Evolutionary conservation across 73 alveolate genomes (phyloP), one percentile per base, ranked within the genome.

Genomic region (Paramecium pentaurelia): DNA sequence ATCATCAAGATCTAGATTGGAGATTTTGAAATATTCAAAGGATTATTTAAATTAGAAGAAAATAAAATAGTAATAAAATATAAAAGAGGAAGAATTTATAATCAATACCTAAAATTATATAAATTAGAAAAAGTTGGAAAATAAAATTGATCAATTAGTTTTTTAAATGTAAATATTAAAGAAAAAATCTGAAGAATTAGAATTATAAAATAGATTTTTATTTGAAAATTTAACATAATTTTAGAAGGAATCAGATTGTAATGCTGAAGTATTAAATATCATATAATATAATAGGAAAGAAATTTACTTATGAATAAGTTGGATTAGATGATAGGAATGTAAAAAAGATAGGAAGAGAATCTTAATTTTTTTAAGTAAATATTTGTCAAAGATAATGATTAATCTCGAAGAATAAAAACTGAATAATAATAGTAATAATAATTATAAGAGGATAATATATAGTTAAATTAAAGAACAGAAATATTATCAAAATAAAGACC

Each of bases 341-440:
- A 64, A 27, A 64, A 64, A 32, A 28, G 84, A 64, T 64, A 64
- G 28, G 84, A 64, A 27, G 84, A 64, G 42, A 64, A 64, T 64
- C 47, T 64, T 25, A 64, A 64, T 64, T 64, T 64, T n/a, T 64
- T 64, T 64, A 64, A 64, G 11, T 64, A 64, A 14, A 32, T 64
- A 12, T 64, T 64, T 64, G 49, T 11, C 4, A 64, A 64, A 28
- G 84, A 28, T 0, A 28, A n/a, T 34, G 84, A 64, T 64, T 34
- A 64, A 64, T 64, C 84, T 64, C 84, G 84, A 64, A 64, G 84
- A 34, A 64, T 64, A 14, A 64, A 64, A 32, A 64, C 84, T 2
- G 84, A 64, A 64, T 64, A 64, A 34, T 14, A 64, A 28, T 64
- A 64, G 12, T 34, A 64, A 64, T 64, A 22, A 22, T 22, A 28